A percentile compares a stretch with the other conserved stretches of the same genome.
Evolutionary conservation across 164 flowering plant genomes (phyloP).

Genomic region (Stephania yunnanensis): DNA sequence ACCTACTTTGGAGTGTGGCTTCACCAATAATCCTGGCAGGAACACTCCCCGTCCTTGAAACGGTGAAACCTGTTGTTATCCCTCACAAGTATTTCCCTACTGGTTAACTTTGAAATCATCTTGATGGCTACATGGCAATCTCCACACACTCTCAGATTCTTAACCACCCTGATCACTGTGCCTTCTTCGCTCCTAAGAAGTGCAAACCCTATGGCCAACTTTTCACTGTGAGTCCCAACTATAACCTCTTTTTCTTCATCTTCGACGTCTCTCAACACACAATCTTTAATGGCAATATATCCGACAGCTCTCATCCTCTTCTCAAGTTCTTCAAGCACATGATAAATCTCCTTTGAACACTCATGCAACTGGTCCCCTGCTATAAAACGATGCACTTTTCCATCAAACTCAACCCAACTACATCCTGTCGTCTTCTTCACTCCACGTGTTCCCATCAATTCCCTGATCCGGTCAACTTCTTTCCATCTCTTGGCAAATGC

Average conservation of each 20-base stretch:
- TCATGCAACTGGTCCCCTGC: constrained; percentile 59
- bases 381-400: constrained; percentile 48
- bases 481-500: constrained; percentile 55
- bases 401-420: constrained; percentile 59
- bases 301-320: constrained; percentile 47
- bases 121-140: constrained; percentile 61
- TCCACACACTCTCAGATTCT: constrained; percentile 60
- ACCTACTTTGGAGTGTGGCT: background rate
- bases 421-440: constrained; percentile 49
- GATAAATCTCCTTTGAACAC: constrained; percentile 35
- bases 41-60: constrained; percentile 48
- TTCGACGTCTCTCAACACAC: constrained; percentile 61
- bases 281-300: constrained; percentile 43
- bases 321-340: constrained; percentile 30
- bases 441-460: constrained; percentile 34
- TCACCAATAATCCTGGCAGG: constrained; percentile 63
- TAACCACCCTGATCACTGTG: constrained; percentile 51
- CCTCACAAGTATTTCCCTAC: constrained; percentile 59
- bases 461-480: constrained; percentile 42
- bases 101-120: constrained; percentile 47
- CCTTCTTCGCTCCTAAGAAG: constrained; percentile 40
- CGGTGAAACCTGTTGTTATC: constrained; percentile 66
- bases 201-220: constrained; percentile 57
- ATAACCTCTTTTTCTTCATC: constrained; percentile 74
- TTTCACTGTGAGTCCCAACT: constrained; percentile 71